A percentile compares a stretch with the other conserved stretches of the same genome.
These are phyloP conservation scores for Pulveroboletus sp. DNA, from an alignment of 768 basidiomycete species.

Conservation along the genomic window DNA sequence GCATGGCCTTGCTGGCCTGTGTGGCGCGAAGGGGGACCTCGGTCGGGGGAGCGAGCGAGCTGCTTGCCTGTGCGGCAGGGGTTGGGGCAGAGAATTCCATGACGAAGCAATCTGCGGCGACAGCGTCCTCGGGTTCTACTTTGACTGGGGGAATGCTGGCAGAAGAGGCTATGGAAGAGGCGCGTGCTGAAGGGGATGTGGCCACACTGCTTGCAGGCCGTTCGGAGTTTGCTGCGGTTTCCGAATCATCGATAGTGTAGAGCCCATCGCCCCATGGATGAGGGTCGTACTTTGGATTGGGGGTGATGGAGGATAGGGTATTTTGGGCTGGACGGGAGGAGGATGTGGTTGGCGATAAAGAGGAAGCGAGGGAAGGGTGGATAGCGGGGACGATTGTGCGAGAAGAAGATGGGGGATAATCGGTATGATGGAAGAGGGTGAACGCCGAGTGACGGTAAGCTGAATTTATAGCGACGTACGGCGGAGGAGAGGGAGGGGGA, in stretches of 20 bases:
- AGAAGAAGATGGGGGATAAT: constrained; percentile 18
- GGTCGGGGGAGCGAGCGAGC: constrained; percentile 47
- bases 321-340: constrained; percentile 15
- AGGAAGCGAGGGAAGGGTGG: constrained; percentile 14
- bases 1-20: constrained; percentile 65
- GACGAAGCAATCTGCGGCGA: constrained; percentile 29
- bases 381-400: constrained; percentile 16
- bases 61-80: constrained; percentile 31
- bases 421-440: constrained; percentile 16
- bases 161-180: constrained; percentile 32
- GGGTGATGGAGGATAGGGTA: constrained; percentile 11
- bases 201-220: constrained; percentile 31
- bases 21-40: constrained; percentile 75
- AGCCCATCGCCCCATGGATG: constrained; percentile 29
- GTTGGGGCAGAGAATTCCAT: constrained; percentile 32
- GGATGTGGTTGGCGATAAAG: constrained; percentile 13
- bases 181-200: constrained; percentile 33
- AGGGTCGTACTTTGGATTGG: constrained; percentile 20
- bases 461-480: constrained; percentile 17
- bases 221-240: constrained; percentile 32
- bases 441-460: constrained; percentile 25
- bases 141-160: constrained; percentile 28
- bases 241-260: constrained; percentile 31
- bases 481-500: constrained; percentile 19
- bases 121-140: constrained; percentile 27